phyloP scores from a whole-genome alignment of 345 rosid species.

The Melastoma malabathricum region DNA sequence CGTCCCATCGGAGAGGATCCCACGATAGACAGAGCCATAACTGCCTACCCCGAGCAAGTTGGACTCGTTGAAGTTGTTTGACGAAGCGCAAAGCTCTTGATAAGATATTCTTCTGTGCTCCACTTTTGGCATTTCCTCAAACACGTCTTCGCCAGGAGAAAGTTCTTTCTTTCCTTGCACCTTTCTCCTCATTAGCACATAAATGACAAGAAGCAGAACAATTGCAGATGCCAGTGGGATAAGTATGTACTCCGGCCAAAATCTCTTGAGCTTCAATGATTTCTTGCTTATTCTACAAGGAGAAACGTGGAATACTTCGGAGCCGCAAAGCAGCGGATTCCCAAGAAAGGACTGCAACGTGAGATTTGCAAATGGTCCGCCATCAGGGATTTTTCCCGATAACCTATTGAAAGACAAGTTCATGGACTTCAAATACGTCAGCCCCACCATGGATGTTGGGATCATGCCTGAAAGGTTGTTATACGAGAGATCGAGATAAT shows the following conservation, averaged over 20 bases:
- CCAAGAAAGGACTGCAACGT: neutral
- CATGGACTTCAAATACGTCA: neutral
- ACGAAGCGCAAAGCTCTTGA: conserved; percentile 5
- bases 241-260: neutral
- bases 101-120: neutral
- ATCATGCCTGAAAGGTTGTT: neutral
- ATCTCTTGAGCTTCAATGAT: neutral
- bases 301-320: neutral
- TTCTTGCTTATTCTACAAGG: neutral
- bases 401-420: conserved; percentile 9
- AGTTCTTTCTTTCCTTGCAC: neutral
- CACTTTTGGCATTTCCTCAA: neutral
- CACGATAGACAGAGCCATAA: too few relatives aligned
- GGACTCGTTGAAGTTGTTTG: conserved; percentile 6
- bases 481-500: neutral
- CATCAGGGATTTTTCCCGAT: conserved; percentile 1
- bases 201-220: neutral
- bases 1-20: neutral
- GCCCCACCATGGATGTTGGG: conserved; percentile 1
- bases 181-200: neutral
- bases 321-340: conserved; percentile 5
- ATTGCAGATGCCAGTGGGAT: neutral
- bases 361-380: neutral
- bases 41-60: conserved; percentile 11
- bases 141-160: too few relatives aligned